Evolutionary conservation across 139 green algal genomes (phyloP).

Genomic region (Pseudopediastrum boryanum): DNA sequence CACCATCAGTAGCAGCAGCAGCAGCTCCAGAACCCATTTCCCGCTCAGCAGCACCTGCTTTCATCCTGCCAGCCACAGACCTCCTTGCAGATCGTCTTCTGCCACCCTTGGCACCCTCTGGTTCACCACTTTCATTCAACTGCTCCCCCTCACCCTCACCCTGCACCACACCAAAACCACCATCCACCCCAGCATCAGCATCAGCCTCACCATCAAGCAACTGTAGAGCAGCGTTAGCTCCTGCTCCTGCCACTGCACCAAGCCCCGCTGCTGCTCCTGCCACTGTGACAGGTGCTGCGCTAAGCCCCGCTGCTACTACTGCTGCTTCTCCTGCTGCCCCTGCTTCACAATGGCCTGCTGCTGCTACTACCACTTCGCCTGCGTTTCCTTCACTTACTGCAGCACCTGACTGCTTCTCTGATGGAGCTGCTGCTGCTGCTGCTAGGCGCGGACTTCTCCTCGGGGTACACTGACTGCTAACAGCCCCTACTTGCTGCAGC

Average conservation of each 20-base stretch:
- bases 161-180: not conserved
- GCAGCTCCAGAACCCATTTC: too few relatives aligned
- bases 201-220: not conserved
- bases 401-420: too few relatives aligned
- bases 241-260: not conserved
- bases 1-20: too few relatives aligned
- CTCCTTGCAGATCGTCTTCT: too few relatives aligned
- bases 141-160: not conserved
- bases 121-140: not conserved
- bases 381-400: too few relatives aligned
- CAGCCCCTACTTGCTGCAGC: too few relatives aligned
- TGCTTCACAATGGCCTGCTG: not conserved
- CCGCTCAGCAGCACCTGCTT: too few relatives aligned
- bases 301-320: not conserved
- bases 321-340: not conserved
- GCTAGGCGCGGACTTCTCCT: too few relatives aligned
- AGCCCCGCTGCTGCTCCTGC: not conserved
- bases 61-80: too few relatives aligned
- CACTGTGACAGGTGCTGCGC: not conserved
- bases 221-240: not conserved
- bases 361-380: not conserved
- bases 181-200: not conserved
- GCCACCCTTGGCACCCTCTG: too few relatives aligned
- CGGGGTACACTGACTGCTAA: too few relatives aligned
- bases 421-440: slow-evolving; percentile 7